A percentile compares a stretch with the other conserved stretches of the same genome.
Conservation (phyloP, 805 yeast genomes). For the Candida anglica region DNA sequence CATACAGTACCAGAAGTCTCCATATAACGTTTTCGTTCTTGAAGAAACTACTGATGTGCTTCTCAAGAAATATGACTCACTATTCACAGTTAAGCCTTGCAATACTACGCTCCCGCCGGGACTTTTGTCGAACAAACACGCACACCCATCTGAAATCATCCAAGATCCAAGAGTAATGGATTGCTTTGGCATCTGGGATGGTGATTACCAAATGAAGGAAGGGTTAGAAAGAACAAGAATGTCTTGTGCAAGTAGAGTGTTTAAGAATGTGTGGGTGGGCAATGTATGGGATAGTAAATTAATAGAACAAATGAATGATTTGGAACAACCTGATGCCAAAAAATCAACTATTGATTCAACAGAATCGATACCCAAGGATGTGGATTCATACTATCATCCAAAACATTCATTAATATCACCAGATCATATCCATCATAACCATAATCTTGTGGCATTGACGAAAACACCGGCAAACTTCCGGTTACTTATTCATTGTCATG, state of each 20-base stretch:
- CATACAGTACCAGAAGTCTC: slow-evolving; percentile 2
- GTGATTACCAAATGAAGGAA: slow-evolving; percentile 67
- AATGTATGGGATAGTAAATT: slow-evolving; percentile 69
- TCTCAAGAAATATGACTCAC: slow-evolving; percentile 2
- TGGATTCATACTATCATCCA: background rate
- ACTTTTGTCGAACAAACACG: slow-evolving; percentile 9
- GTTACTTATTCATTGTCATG: slow-evolving; percentile 55
- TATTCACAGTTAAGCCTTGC: slow-evolving; percentile 10
- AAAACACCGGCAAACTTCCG: slow-evolving; percentile 42
- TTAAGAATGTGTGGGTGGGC: slow-evolving; percentile 69
- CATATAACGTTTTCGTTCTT: slow-evolving; percentile 19
- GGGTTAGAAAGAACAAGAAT: slow-evolving; percentile 77
- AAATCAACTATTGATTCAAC: background rate
- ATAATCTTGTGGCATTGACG: background rate
- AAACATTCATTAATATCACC: too few species aligned
- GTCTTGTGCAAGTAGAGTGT: slow-evolving; percentile 70
- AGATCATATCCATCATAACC: too few species aligned
- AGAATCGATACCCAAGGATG: background rate
- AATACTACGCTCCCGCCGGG: slow-evolving; percentile 5
- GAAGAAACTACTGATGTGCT: slow-evolving; percentile 6
- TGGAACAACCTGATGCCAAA: background rate
- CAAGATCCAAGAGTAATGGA: background rate
- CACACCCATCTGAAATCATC: background rate
- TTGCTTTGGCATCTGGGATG: slow-evolving; percentile 46
- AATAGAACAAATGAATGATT: slow-evolving; percentile 11